Evolutionary conservation across 495 filamentous ascomycete genomes (phyloP).

Genomic region (Tetracladium marchalianum): DNA sequence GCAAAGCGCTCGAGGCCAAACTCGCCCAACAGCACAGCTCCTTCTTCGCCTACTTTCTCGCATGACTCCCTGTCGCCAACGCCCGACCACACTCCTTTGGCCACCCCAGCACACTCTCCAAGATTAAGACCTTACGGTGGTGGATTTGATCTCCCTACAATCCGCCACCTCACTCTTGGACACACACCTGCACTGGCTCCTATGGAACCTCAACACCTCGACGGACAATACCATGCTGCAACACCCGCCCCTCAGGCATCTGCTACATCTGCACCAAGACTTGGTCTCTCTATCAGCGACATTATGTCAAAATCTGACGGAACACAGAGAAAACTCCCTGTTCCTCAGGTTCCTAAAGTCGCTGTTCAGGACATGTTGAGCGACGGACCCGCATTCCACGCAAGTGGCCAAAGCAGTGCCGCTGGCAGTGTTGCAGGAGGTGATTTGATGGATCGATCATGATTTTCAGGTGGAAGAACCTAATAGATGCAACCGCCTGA

Average conservation of each 20-base stretch:
- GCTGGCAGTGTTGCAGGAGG: constrained; percentile 20
- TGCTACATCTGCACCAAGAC: constrained; percentile 28
- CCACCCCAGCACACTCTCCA: constrained; percentile 91
- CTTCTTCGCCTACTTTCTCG: constrained; percentile 95
- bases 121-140: constrained; percentile 62
- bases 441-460: constrained; percentile 22
- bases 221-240: constrained; percentile 34
- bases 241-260: constrained; percentile 5
- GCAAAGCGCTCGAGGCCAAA: constrained; percentile 84
- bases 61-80: constrained; percentile 94
- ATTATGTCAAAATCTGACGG: constrained; percentile 86
- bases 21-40: constrained; percentile 89
- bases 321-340: constrained; percentile 84
- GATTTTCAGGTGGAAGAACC: not conserved
- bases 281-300: constrained; percentile 75
- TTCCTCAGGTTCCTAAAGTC: constrained; percentile 81
- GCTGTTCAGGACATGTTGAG: constrained; percentile 81
- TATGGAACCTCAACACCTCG: constrained; percentile 70
- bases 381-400: constrained; percentile 45
- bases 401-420: constrained; percentile 17
- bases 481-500: no score
- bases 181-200: constrained; percentile 86
- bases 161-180: constrained; percentile 77
- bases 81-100: constrained; percentile 91
- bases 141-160: constrained; percentile 67